These are phyloP conservation scores for Pseudoscleropodium purum DNA, from an alignment of 225 moss, liverwort and hornwort species.

Conservation along the genomic window DNA sequence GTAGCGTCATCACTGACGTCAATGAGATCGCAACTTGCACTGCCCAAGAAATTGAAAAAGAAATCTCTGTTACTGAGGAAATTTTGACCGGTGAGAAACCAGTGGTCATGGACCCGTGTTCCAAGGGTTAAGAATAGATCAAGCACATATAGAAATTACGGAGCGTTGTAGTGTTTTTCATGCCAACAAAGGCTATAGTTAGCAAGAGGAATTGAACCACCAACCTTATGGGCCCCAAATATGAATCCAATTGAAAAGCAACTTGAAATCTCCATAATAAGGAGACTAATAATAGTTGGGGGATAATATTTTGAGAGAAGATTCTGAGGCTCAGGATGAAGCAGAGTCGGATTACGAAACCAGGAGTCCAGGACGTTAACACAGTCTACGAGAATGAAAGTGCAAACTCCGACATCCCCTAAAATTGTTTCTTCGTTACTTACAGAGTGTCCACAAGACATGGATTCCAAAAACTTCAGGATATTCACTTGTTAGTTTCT, in stretches of 20 bases:
- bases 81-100: neutral
- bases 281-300: neutral
- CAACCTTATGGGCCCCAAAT: too few relatives aligned
- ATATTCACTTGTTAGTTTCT: neutral
- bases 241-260: neutral
- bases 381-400: neutral
- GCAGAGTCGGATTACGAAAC: neutral
- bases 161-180: neutral
- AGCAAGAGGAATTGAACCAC: neutral
- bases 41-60: too few relatives aligned
- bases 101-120: too few relatives aligned
- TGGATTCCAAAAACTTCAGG: neutral
- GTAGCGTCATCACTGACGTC: too few relatives aligned
- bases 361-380: neutral
- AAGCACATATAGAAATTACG: neutral
- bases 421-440: neutral
- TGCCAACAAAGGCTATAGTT: neutral
- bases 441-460: neutral
- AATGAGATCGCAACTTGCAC: too few relatives aligned
- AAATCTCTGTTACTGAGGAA: too few relatives aligned
- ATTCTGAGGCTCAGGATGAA: neutral
- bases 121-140: neutral
- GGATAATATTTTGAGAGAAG: neutral
- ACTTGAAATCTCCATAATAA: too few relatives aligned
- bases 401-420: neutral